A percentile compares a stretch with the other conserved stretches of the same genome.
Conservation (phyloP, 2,329 filamentous ascomycete species). For the Nakataea oryzae region DNA sequence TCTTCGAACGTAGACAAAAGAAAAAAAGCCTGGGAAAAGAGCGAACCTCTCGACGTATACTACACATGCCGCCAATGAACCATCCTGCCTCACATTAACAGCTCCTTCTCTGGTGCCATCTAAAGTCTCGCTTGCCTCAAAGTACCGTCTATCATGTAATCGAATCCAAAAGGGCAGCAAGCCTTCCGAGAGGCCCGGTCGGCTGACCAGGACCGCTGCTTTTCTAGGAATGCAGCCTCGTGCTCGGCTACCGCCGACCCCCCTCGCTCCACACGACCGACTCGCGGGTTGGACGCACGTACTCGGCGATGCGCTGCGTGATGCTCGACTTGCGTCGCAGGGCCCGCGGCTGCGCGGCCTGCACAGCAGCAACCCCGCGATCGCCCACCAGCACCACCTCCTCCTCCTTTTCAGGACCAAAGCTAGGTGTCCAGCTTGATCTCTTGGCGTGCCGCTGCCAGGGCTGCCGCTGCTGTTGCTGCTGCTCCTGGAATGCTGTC, state of each 20-base stretch:
- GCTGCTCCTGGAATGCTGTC: background rate
- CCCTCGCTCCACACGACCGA: background rate
- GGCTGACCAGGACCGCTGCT: background rate
- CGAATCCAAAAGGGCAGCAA: background rate
- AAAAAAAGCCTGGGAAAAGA: too few species aligned
- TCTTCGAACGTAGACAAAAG: too few species aligned
- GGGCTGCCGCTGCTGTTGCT: background rate
- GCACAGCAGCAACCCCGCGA: background rate
- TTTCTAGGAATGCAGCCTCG: background rate
- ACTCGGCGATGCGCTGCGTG: constrained; percentile 40
- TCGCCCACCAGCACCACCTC: background rate
- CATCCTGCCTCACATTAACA: too few species aligned
- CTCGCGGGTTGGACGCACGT: constrained; percentile 15
- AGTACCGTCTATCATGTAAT: background rate
- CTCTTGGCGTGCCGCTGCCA: constrained; percentile 1
- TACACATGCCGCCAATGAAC: too few species aligned
- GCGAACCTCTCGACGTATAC: too few species aligned
- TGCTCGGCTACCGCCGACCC: background rate
- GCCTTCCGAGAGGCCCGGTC: background rate
- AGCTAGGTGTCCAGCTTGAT: constrained; percentile 9
- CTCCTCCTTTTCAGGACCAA: background rate
- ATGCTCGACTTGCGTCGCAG: constrained; percentile 16
- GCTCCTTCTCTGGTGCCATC: too few species aligned
- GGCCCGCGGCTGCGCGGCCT: constrained; percentile 3
- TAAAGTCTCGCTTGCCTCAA: too few species aligned